Conservation (phyloP, 371 early-diverging fungal species). For the Sporodiniella umbellata region DNA sequence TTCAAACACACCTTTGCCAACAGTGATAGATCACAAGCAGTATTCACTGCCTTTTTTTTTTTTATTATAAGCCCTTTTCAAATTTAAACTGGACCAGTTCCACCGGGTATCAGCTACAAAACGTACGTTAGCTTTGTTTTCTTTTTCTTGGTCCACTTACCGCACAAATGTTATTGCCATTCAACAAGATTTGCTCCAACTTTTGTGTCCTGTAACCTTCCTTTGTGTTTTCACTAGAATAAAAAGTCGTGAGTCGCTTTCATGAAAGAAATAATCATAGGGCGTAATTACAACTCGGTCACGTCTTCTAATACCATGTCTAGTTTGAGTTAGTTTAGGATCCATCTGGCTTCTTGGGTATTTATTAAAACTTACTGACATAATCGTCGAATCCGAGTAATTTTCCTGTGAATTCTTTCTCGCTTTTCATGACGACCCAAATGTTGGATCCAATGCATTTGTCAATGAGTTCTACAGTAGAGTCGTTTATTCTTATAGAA, state of each 20-base stretch:
- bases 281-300: constrained; percentile 75
- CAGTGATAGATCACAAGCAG: too few relatives aligned
- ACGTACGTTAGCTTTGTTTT: not conserved
- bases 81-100: constrained; percentile 6
- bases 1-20: too few relatives aligned
- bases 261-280: too few relatives aligned
- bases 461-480: constrained; percentile 86
- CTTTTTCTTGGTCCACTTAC: constrained; percentile 39
- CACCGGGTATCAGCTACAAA: constrained; percentile 42
- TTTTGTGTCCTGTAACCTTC: constrained; percentile 74
- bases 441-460: constrained; percentile 91
- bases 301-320: constrained; percentile 97
- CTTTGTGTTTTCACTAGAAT: constrained; percentile 68
- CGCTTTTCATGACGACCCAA: constrained; percentile 78
- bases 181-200: constrained; percentile 87
- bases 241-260: too few relatives aligned
- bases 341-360: too few relatives aligned
- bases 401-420: constrained; percentile 94
- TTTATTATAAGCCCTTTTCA: too few relatives aligned
- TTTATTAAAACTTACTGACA: constrained; percentile 70
- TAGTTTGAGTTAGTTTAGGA: too few relatives aligned
- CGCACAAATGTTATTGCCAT: constrained; percentile 96
- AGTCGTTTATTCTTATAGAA: too few relatives aligned
- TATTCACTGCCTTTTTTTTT: too few relatives aligned
- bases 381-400: constrained; percentile 97